Evolutionary conservation across 768 basidiomycete genomes (phyloP).

Genomic region (Cystofilobasidium bisporidii): DNA sequence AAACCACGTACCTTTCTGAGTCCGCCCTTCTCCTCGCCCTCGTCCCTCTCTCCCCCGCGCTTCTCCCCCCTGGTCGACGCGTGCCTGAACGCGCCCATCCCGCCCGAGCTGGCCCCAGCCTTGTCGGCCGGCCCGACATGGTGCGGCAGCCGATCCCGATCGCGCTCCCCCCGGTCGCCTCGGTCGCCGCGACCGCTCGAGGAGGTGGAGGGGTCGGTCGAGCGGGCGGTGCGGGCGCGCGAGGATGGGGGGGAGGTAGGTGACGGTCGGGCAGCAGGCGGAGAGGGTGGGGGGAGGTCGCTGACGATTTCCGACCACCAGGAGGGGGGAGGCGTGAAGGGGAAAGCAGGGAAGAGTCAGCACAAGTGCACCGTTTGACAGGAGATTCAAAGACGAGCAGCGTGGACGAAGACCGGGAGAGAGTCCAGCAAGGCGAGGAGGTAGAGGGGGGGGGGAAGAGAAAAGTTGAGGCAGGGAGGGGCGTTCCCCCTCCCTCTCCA

Average conservation of each 20-base stretch:
- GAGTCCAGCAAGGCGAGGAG: neutral
- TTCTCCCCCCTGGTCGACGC: neutral
- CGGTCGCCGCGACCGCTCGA: too few relatives aligned
- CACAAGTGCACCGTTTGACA: too few relatives aligned
- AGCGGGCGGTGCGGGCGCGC: neutral
- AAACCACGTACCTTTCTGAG: conserved; percentile 2
- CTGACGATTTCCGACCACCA: neutral
- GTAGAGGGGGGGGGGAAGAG: neutral
- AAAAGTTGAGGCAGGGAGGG: neutral
- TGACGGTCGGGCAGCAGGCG: neutral
- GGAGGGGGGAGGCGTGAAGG: neutral
- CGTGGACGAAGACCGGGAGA: neutral
- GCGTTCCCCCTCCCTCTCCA: too few relatives aligned
- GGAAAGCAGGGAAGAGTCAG: too few relatives aligned
- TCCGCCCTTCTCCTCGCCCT: conserved; percentile 9
- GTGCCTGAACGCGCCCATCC: conserved; percentile 22
- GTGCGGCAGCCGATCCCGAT: conserved; percentile 8
- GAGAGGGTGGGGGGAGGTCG: neutral
- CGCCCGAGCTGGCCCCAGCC: conserved; percentile 5
- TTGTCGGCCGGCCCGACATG: conserved; percentile 1
- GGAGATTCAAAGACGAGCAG: too few relatives aligned
- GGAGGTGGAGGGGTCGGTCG: neutral
- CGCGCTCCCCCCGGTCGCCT: conserved; percentile 7
- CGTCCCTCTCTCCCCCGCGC: conserved; percentile 13
- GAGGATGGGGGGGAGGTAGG: neutral